phyloP scores from a whole-genome alignment of 176 grass and related monocot species.

The Carex parvula region DNA sequence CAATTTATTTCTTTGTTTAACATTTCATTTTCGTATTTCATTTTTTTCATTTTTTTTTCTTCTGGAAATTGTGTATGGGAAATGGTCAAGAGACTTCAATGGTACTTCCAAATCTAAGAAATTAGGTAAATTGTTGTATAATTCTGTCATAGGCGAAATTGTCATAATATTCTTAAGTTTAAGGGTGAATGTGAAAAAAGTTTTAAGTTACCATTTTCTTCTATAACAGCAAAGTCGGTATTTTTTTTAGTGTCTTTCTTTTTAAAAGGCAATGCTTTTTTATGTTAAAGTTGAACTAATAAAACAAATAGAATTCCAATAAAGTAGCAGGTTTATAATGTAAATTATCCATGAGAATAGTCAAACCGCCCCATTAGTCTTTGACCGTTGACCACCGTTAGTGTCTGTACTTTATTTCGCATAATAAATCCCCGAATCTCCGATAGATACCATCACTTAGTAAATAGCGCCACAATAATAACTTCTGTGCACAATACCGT shows the following conservation, averaged over 20 bases:
- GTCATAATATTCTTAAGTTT: no score
- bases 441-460: no score
- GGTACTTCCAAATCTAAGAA: no score
- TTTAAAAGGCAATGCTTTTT: not conserved
- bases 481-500: not conserved
- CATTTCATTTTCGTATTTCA: not conserved
- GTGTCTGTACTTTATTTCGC: not conserved
- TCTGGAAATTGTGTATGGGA: no score
- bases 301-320: not conserved
- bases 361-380: conserved; percentile 8
- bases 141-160: no score
- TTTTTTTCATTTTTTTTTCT: no score
- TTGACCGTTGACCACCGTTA: not conserved
- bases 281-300: no score
- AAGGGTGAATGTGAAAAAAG: no score
- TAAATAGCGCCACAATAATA: not conserved
- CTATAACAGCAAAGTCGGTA: no score
- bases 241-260: not conserved
- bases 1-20: not conserved
- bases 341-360: not conserved
- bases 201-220: no score
- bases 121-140: no score
- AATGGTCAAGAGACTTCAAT: no score
- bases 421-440: not conserved
- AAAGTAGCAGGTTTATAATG: not conserved